phyloP scores from a whole-genome alignment of 768 basidiomycete species.

The Termitomyces eurrhizus region DNA sequence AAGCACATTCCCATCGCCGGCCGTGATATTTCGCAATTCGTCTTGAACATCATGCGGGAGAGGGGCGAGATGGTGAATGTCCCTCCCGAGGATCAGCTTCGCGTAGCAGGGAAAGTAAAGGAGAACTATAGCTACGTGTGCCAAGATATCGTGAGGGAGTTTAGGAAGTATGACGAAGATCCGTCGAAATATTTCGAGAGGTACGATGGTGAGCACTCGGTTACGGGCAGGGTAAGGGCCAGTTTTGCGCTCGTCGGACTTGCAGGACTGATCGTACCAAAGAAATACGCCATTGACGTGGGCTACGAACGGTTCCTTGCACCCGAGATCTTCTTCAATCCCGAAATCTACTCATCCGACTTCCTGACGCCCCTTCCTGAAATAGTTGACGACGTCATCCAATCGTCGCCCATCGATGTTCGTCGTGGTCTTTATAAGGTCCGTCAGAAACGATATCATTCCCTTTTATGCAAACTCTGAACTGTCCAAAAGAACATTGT shows the following conservation, averaged over 20 bases:
- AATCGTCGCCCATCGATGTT: conserved; percentile 94
- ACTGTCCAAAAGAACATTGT: conserved; percentile 77
- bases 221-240: conserved; percentile 76
- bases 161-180: conserved; percentile 95
- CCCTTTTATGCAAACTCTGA: background rate
- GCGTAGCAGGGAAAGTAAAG: conserved; percentile 90
- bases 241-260: background rate
- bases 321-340: conserved; percentile 99
- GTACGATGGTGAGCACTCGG: conserved; percentile 90
- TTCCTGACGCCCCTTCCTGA: conserved; percentile 95
- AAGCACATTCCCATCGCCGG: conserved; percentile 99
- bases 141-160: conserved; percentile 98
- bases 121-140: conserved; percentile 99
- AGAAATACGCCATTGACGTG: conserved; percentile 94
- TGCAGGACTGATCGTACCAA: conserved; percentile 1
- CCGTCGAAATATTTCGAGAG: conserved; percentile 94
- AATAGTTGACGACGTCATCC: conserved; percentile 95
- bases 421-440: conserved; percentile 96
- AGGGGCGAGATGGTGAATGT: conserved; percentile 89
- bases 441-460: background rate
- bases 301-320: conserved; percentile 99
- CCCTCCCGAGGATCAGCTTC: conserved; percentile 92
- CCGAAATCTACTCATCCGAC: conserved; percentile 96
- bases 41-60: conserved; percentile 92
- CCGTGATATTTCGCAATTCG: conserved; percentile 95